phyloP scores from a whole-genome alignment of 768 basidiomycete genomes.

The Leccinum subgranulosum region DNA sequence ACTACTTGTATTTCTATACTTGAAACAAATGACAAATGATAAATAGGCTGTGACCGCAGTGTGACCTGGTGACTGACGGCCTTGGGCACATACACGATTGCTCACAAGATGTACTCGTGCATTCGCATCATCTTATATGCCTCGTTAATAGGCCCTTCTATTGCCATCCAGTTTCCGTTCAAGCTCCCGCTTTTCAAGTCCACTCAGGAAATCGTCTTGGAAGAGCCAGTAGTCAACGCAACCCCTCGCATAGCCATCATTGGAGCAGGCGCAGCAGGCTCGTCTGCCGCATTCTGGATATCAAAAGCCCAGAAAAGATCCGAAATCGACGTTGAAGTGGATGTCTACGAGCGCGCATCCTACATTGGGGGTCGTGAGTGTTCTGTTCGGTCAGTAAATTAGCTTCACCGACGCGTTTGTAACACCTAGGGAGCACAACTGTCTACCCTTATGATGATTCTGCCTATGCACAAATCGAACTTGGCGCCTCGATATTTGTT shows the following conservation, averaged over 20 bases:
- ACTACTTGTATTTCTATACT: background rate
- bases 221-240: slow-evolving; percentile 18
- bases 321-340: slow-evolving; percentile 69
- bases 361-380: slow-evolving; percentile 86
- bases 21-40: background rate
- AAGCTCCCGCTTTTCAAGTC: slow-evolving; percentile 52
- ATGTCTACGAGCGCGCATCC: slow-evolving; percentile 74
- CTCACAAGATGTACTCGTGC: slow-evolving; percentile 15
- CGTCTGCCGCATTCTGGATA: slow-evolving; percentile 83
- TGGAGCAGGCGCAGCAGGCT: slow-evolving; percentile 87
- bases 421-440: slow-evolving; percentile 62
- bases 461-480: slow-evolving; percentile 62
- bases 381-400: background rate
- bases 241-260: slow-evolving; percentile 75
- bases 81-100: background rate
- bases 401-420: slow-evolving; percentile 1
- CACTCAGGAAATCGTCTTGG: slow-evolving; percentile 21
- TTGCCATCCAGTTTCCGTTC: slow-evolving; percentile 50
- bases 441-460: slow-evolving; percentile 69
- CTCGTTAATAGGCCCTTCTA: slow-evolving; percentile 21
- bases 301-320: slow-evolving; percentile 71
- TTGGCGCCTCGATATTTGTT: slow-evolving; percentile 90
- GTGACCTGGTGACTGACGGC: background rate
- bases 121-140: slow-evolving; percentile 14
- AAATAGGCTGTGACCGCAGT: background rate